phyloP scores from a whole-genome alignment of 257 asterid species.

The Solanum tarijense region DNA sequence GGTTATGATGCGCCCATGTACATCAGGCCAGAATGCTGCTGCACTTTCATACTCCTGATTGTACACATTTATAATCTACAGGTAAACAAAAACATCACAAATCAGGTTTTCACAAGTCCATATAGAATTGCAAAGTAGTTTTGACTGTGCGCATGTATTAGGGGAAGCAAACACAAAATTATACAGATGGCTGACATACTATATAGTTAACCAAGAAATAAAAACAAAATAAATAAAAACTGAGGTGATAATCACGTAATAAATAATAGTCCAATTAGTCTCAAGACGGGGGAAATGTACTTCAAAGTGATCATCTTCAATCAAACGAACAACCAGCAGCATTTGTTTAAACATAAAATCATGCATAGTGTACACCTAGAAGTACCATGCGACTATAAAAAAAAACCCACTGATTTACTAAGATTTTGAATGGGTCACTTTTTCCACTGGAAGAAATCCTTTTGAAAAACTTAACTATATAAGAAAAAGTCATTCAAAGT shows the following conservation, averaged over 20 bases:
- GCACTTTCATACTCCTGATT: constrained; percentile 93
- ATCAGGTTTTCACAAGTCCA: neutral
- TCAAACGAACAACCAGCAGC: neutral
- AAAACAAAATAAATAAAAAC: neutral
- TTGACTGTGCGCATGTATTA: neutral
- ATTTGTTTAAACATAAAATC: neutral
- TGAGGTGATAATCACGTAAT: neutral
- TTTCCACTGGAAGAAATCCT: neutral
- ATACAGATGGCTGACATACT: neutral
- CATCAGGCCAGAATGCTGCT: constrained; percentile 94
- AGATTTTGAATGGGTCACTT: neutral
- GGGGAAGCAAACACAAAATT: neutral
- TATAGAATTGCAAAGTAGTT: neutral
- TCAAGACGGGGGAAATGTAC: neutral
- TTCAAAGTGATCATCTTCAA: neutral
- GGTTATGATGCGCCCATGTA: constrained; percentile 66
- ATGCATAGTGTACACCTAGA: neutral
- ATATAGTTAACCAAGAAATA: neutral
- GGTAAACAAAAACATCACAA: neutral
- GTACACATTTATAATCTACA: constrained; percentile 87
- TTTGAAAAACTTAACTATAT: neutral
- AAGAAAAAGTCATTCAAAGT: neutral
- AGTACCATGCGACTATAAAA: neutral
- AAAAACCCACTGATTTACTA: neutral
- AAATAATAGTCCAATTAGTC: neutral